Evolutionary conservation across 768 basidiomycete genomes (phyloP), one percentile per base, ranked within the genome.

Genomic region (Boletus rubescentipes): DNA sequence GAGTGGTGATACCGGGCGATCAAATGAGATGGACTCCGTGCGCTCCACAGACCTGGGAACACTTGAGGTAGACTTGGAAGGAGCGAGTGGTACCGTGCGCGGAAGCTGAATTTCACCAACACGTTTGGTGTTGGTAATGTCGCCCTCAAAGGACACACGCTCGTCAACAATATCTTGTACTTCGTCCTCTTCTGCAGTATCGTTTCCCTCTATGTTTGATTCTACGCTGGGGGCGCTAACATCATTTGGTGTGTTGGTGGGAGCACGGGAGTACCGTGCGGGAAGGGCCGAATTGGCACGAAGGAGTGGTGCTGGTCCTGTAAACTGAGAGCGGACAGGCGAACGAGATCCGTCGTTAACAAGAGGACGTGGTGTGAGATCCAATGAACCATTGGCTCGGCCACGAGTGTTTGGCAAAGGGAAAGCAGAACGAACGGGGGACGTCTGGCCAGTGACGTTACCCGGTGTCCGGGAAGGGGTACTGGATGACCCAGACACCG

Each of bases 71-170:
- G 61, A 56, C 51, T 67, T 72, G 18, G 68, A 64, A 16, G 75
- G 77, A 40, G 67, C 75, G 23, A 85, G 75, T 7, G 80, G 77
- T 0, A 82, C 72, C 0, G 84, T 85, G 15, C 83, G 80, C 11
- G 83, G 82, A 29, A 84, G 69, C 26, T 73, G 79, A 4, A 75
- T 75, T 37, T 75, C 67, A 16, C 69, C 64, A 4, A 67, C 74
- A 36, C 82, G 76, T 7, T 78, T 79, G 11, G 73, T 76, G 48
- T 83, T 77, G 14, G 82, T 76, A 15, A 72, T 64, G 3, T 72
- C 69, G 12, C 67, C 65, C 8, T 61, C 66, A 37, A 58, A 65
- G 21, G 62, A 62, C 7, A 55, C 32, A 14, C 60, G 57, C 18
- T 62, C 65, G 32, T 72, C 68, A 18, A 74, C 60, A 2, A 72